Base-by-base conservation (phyloP, 345 rosid genomes). In the Brassica nigra region DNA sequence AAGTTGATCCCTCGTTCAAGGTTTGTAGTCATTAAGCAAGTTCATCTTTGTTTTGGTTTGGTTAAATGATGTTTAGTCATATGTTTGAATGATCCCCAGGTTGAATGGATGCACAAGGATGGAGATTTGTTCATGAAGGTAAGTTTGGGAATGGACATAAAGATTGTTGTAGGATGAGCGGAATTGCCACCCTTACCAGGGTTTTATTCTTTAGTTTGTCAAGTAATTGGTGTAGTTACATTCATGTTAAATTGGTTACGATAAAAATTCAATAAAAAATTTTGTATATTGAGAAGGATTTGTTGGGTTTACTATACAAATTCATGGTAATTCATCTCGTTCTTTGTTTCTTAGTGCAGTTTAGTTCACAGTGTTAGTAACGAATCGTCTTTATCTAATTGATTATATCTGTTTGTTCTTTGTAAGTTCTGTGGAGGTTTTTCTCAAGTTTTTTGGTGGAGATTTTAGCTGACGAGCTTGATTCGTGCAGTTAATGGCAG, bases 151-250 rank as follows among this genome's bases (percentile, higher is more conserved):
- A 81, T 63, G 96, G 98, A 30, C 95, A 87, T 81, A n/a, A 90
- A 83, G 79, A 86, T 95, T 69, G 90, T 95, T 81, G 90, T 89
- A 87, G 95, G 86, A 95, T 91, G 98, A 95, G 98, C 70, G 99
- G 97, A 78, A 91, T 93, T 82, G 99, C 98, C 3, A 91, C 99
- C 28, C 84, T 95, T 72, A 93, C 98, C 57, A 91, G 88, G 96
- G 97, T 93, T 20, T 62, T 8, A 3, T 23, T 28, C 47, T 29
- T 1, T 37, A 55, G 47, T 27, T 49, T 66, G 47, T 62, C 6
- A 16, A 37, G 15, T 54, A 42, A 42, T 42, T 68, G 33, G 27
- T 59, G 55, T 70, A n/a, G 44, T 64, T 78, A 18, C 42, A 71
- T 64, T 63, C 27, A 14, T 49, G 62, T 63, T 14, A 63, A 18